Conservation (phyloP, 306 rosid genomes). For the Begonia fuchsioides region DNA sequence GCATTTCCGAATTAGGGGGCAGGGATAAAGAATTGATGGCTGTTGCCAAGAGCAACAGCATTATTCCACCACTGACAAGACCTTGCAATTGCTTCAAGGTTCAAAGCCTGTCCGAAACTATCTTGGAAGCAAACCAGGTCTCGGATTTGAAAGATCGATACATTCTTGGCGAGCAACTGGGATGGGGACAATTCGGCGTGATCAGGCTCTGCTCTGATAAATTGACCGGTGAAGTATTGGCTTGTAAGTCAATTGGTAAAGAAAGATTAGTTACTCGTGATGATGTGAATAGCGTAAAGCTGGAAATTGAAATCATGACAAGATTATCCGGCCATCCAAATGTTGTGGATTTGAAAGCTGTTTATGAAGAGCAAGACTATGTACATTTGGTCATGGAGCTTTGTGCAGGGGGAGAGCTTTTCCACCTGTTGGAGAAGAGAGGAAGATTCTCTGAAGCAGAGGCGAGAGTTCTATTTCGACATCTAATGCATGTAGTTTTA, state of each 20-base stretch:
- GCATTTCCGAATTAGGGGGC: conserved; percentile 17
- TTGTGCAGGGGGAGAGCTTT: conserved; percentile 70
- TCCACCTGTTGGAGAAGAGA: conserved; percentile 50
- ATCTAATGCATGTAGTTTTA: conserved; percentile 53
- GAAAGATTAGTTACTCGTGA: conserved; percentile 49
- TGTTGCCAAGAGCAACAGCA: conserved; percentile 34
- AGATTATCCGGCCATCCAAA: conserved; percentile 58
- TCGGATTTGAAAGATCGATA: conserved; percentile 43
- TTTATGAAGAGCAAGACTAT: conserved; percentile 52
- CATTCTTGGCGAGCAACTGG: conserved; percentile 46
- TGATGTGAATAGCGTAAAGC: conserved; percentile 53
- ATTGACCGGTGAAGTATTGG: conserved; percentile 50
- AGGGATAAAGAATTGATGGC: conserved; percentile 28
- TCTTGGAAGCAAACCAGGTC: conserved; percentile 33
- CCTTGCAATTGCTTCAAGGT: conserved; percentile 39
- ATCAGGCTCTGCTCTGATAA: conserved; percentile 47
- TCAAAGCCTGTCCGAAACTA: conserved; percentile 28
- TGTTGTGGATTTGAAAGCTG: conserved; percentile 70
- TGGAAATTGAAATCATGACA: conserved; percentile 62
- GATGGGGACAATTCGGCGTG: conserved; percentile 69
- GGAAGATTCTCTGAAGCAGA: conserved; percentile 49
- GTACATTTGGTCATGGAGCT: conserved; percentile 76
- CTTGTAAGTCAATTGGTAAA: conserved; percentile 65
- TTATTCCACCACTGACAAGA: conserved; percentile 21
- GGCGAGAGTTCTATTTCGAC: conserved; percentile 52